Base-by-base conservation (phyloP, 495 filamentous ascomycete species). In the Lasiosphaeris hirsuta region DNA sequence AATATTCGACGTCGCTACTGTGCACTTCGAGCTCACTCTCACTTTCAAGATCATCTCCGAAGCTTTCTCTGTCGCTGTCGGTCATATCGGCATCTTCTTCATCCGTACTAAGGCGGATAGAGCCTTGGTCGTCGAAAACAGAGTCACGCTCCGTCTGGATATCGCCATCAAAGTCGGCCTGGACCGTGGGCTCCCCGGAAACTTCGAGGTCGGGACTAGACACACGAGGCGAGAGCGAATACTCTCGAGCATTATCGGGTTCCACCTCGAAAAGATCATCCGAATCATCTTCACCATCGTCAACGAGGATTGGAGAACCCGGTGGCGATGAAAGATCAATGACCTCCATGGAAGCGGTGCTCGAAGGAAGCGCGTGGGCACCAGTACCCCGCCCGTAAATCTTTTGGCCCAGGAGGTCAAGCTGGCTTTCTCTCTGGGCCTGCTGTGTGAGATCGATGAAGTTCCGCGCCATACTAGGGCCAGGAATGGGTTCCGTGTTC, bases 281-380 rank as follows among this genome's bases (percentile, higher is more conserved):
- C 6, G 23, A 8, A 37, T 45, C 39, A 33, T n/a, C 15, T 7
- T 53, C 37, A n/a, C 23, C 42, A 10, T 18, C 34, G 11, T 37
- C 34, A 0, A 59, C 39, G 0, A 36, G 33, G 7, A 15, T 37
- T 1, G 59, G 59, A 18, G 59, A 62, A 1, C 10, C 10, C 0
- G 42, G 37, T 10, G 58, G 55, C 3, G 60, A 60, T 0, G 66
- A 66, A 13, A 69, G 38, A 23, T 66, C 63, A 13, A 66, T 59
- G n/a, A 62, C 39, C 1, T 57, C 45, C 23, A 7, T 34, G 47
- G 47, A 41, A 41, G 39, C 23, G 23, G 23, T 30, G 5, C 23
- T 30, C 2, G 23, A 30, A 30, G 23, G 23, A 5, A 13, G 43
- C 43, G 43, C 43, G 43, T 11, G 18, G 18, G 10, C 43, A 23